Evolutionary conservation across 2,329 filamentous ascomycete genomes (phyloP), one percentile per base, ranked within the genome.

Genomic region (Xylaria sp.): DNA sequence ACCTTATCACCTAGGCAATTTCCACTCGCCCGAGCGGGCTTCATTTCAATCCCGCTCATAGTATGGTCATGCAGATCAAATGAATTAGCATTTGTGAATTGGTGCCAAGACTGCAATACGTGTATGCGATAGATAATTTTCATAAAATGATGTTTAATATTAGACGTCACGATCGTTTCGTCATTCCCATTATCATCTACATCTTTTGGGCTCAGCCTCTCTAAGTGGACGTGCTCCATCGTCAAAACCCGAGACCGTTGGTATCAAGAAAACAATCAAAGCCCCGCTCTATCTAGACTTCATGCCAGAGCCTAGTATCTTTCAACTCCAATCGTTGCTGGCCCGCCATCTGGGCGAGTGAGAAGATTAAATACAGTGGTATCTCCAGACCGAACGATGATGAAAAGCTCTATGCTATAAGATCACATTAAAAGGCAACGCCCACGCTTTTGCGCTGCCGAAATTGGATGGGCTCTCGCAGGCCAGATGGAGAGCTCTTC

Each of bases 361-460:
- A 63, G 56, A 73, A 70, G 51, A 74, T 73, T 69, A 65, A 68
- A 69, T 69, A 73, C 66, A 65, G 55, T 66, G 56, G 69, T 71
- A 70, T 68, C 73, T 66, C 18, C 64, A 70, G 69, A 71, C 73
- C 71, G 68, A 54, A 63, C 71, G 69, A 66, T 72, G 69, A 73
- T 72, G 66, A 65, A 71, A 74, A 66, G 28, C 7, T 68, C 70
- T 68, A 69, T 72, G 70, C 58, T 62, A 66, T 67, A 73, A 13
- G 64, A 48, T 59, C 44, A 67, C 57, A 76, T 81, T 70, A 85
- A 75, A 85, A 83, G 2, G 84, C 84, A 70, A 86, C 81, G 8
- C 84, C 84, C 23, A 86, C 84, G 69, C 82, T 84, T 73, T 77
- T 79, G 63, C 81, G 81, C 65, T 80, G 76, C 20, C 76, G 77